phyloP scores from a whole-genome alignment of 768 basidiomycete species.

The Naganishia friedmannii region DNA sequence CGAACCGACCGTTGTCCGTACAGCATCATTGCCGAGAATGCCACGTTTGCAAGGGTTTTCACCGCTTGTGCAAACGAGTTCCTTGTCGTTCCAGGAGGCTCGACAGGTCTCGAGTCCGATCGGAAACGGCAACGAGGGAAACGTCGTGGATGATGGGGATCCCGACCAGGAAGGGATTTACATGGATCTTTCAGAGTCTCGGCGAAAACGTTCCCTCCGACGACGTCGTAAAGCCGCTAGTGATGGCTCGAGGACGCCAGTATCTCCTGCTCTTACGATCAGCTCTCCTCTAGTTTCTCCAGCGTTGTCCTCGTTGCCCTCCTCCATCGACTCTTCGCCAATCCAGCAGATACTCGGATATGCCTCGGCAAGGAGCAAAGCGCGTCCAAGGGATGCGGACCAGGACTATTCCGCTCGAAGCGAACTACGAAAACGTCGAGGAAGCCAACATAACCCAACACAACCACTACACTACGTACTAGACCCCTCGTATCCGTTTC shows the following conservation, averaged over 20 bases:
- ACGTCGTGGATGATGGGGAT: not conserved
- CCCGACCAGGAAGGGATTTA: conserved; percentile 18
- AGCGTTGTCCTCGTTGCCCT: not conserved
- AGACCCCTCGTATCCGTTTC: not conserved
- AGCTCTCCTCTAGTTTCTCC: not conserved
- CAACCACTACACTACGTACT: not conserved
- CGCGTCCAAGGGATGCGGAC: not conserved
- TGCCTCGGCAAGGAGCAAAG: not conserved
- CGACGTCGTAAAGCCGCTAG: conserved; percentile 16
- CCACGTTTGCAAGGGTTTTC: conserved; percentile 12
- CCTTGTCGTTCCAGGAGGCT: not conserved
- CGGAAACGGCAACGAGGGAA: not conserved
- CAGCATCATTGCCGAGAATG: conserved; percentile 14
- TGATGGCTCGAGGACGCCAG: conserved; percentile 8
- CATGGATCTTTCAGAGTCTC: conserved; percentile 6
- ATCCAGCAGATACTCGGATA: not conserved
- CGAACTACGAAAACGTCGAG: conserved; percentile 12
- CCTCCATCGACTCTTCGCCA: conserved; percentile 5
- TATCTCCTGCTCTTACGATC: conserved; percentile 1
- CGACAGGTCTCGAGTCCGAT: not conserved
- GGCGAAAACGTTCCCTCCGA: not conserved
- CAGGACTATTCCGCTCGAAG: conserved; percentile 11
- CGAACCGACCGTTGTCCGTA: not conserved
- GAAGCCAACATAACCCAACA: conserved; percentile 5
- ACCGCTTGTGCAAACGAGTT: not conserved